Conservation (phyloP, 2,329 filamentous ascomycete genomes). For the Cladobotryum mycophilum region DNA sequence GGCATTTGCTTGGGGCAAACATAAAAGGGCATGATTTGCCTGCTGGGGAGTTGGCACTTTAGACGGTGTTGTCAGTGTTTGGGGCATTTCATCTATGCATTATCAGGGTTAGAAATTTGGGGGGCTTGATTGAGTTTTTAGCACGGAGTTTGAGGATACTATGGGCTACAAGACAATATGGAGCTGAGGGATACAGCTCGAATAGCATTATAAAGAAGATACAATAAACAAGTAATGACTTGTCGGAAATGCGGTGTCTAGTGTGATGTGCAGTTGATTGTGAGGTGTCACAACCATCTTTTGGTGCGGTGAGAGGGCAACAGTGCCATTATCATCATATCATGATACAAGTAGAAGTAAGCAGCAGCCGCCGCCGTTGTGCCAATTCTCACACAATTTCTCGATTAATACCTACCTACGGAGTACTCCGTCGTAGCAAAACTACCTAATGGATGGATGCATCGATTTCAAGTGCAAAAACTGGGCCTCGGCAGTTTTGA, state of each 20-base stretch:
- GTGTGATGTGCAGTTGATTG: no score
- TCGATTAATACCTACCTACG: no score
- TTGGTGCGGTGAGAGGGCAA: no score
- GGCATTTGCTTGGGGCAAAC: background rate
- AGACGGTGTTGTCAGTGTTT: background rate
- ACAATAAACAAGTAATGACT: no score
- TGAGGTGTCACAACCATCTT: no score
- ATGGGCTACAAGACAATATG: conserved; percentile 1
- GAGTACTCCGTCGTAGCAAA: no score
- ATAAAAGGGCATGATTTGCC: background rate
- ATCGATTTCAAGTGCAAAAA: background rate
- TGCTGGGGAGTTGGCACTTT: background rate
- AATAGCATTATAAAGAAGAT: background rate
- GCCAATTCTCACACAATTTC: no score
- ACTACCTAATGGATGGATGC: no score
- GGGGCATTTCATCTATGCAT: conserved; percentile 10
- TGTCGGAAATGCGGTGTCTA: no score
- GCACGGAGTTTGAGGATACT: conserved; percentile 10
- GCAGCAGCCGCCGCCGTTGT: no score
- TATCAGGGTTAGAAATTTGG: conserved; percentile 2
- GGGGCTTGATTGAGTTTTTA: conserved; percentile 4
- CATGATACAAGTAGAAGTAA: no score
- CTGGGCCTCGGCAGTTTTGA: background rate
- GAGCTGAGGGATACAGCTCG: conserved; percentile 4
- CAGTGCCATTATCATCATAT: no score